phyloP scores from a whole-genome alignment of 352 stramenopile species.

The Phytophthora hibernalis region DNA sequence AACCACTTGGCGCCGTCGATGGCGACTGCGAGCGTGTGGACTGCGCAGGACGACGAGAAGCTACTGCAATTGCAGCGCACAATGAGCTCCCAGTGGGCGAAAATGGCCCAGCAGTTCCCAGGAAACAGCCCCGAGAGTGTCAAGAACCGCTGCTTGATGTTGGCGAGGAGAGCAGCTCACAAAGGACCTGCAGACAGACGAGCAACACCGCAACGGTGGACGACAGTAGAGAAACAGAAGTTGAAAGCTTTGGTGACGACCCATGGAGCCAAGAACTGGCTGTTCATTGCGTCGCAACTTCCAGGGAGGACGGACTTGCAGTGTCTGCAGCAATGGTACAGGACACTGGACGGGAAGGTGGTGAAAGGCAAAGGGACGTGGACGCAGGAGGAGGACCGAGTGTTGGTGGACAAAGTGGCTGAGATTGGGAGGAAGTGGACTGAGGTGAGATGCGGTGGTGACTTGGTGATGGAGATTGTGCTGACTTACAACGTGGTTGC shows the following conservation, averaged over 20 bases:
- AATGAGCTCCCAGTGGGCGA: slow-evolving; percentile 45
- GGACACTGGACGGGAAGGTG: slow-evolving; percentile 56
- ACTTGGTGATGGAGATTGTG: background rate
- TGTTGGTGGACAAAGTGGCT: slow-evolving; percentile 50
- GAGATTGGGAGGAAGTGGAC: slow-evolving; percentile 66
- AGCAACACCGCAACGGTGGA: slow-evolving; percentile 32
- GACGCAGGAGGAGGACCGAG: slow-evolving; percentile 52
- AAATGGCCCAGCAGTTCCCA: slow-evolving; percentile 39
- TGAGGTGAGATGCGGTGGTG: slow-evolving; percentile 39
- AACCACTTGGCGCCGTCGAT: slow-evolving; percentile 68
- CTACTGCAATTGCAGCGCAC: slow-evolving; percentile 43
- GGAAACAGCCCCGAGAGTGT: slow-evolving; percentile 57
- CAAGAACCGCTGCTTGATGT: slow-evolving; percentile 58
- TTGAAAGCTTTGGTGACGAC: slow-evolving; percentile 47
- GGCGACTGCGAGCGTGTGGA: slow-evolving; percentile 44
- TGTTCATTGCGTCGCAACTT: slow-evolving; percentile 79
- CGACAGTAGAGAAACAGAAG: slow-evolving; percentile 36
- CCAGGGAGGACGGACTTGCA: slow-evolving; percentile 73
- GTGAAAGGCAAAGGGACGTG: slow-evolving; percentile 71
- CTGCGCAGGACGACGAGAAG: slow-evolving; percentile 48
- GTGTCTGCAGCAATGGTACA: slow-evolving; percentile 81
- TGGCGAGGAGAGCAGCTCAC: slow-evolving; percentile 27
- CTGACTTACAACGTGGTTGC: background rate
- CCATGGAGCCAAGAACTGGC: slow-evolving; percentile 69
- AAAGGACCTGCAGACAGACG: slow-evolving; percentile 3